These are phyloP conservation scores for Fusarium verticillioides DNA, from an alignment of 2,329 filamentous ascomycete species.

Conservation along the genomic window DNA sequence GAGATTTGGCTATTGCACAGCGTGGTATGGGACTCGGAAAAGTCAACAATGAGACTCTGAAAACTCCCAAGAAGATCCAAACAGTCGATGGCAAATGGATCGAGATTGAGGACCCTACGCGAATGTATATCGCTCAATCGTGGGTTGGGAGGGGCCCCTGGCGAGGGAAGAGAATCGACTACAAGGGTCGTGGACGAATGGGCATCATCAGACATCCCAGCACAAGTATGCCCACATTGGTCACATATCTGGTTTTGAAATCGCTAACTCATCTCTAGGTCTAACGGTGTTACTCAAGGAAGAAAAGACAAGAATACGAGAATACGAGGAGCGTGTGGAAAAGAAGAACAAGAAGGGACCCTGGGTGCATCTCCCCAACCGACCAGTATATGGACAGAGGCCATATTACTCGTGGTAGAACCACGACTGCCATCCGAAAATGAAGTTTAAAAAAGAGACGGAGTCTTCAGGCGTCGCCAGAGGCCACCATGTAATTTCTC, in stretches of 20 bases:
- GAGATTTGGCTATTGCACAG: conserved; percentile 81
- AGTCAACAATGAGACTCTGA: conserved; percentile 53
- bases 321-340: conserved; percentile 80
- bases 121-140: conserved; percentile 89
- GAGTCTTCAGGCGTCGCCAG: conserved; percentile 1
- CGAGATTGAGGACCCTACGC: conserved; percentile 77
- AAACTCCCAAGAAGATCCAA: conserved; percentile 65
- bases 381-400: conserved; percentile 83
- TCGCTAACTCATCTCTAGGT: conserved; percentile 58
- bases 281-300: conserved; percentile 90
- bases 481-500: conserved; percentile 34
- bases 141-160: conserved; percentile 86
- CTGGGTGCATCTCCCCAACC: conserved; percentile 89
- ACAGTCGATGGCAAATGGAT: conserved; percentile 81
- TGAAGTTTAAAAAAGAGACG: conserved; percentile 6
- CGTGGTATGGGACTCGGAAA: conserved; percentile 84
- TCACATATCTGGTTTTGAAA: background rate
- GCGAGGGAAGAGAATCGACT: conserved; percentile 68
- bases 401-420: conserved; percentile 91
- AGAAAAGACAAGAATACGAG: conserved; percentile 86
- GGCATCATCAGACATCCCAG: conserved; percentile 76
- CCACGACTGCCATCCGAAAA: background rate
- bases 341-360: conserved; percentile 80
- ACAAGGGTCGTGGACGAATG: conserved; percentile 79
- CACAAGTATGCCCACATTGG: conserved; percentile 70